Evolutionary conservation across 1,284 basidiomycete genomes (phyloP).

Genomic region (Tilletia caries): DNA sequence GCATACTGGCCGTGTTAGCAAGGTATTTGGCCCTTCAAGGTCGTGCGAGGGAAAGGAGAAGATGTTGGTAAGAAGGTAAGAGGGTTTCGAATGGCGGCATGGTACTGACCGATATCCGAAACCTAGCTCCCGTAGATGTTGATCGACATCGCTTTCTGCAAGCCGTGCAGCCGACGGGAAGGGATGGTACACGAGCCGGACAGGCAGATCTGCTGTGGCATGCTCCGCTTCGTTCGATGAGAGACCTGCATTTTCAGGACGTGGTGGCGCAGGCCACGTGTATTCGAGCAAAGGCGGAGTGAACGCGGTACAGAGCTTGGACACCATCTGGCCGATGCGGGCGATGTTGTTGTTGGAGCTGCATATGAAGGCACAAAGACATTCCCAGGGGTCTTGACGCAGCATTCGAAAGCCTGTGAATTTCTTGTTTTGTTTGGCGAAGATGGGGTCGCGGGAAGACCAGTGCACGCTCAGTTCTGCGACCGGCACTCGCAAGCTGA

Average conservation of each 20-base stretch:
- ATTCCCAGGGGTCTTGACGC: slow-evolving; percentile 86
- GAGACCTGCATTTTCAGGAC: slow-evolving; percentile 23
- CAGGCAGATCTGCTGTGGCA: background rate
- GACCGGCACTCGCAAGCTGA: slow-evolving; percentile 77
- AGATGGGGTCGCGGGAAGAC: slow-evolving; percentile 69
- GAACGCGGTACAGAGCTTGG: slow-evolving; percentile 55
- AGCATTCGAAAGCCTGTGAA: slow-evolving; percentile 67
- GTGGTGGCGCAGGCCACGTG: slow-evolving; percentile 28
- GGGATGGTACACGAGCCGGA: slow-evolving; percentile 65
- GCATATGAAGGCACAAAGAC: slow-evolving; percentile 78
- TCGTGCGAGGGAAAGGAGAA: no score
- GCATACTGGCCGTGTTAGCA: slow-evolving; percentile 73
- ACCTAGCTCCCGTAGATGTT: slow-evolving; percentile 70
- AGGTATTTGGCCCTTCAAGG: slow-evolving; percentile 89
- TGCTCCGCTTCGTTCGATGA: slow-evolving; percentile 2
- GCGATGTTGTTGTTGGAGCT: slow-evolving; percentile 91
- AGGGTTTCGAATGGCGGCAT: no score
- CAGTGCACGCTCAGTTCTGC: slow-evolving; percentile 74
- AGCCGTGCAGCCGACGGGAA: slow-evolving; percentile 77
- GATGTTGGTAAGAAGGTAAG: no score
- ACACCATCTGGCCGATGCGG: slow-evolving; percentile 52
- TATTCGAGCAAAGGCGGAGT: slow-evolving; percentile 61
- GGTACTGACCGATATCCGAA: no score
- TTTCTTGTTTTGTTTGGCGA: slow-evolving; percentile 64
- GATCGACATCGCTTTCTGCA: slow-evolving; percentile 60